Base-by-base conservation (phyloP, 805 yeast species). In the Debaryomyces prosopidis region DNA sequence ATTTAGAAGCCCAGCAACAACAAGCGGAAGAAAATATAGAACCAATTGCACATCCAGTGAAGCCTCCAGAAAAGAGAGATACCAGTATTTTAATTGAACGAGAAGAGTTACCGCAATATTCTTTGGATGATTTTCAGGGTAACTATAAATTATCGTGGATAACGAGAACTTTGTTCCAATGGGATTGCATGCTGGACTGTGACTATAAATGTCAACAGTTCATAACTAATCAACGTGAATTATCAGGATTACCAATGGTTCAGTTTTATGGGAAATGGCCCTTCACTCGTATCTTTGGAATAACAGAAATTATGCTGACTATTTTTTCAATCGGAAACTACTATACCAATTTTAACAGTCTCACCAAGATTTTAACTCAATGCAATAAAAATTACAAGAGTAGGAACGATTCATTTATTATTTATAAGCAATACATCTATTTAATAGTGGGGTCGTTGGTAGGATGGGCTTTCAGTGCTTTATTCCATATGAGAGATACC, bases 221-320 rank as follows among this genome's bases (percentile, higher is more conserved):
- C 8, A 52, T 71, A 23, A 63, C 72, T 4, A 48, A 54, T 17
- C 43, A 44, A 20, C 48, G 74, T 14, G 36, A 44, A 18, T 36
- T 28, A 5, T 18, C 39, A 0, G 62, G 60, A 2, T 48, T 53
- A 7, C 59, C 59, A 4, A 53, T 65, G 51, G 75, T 70, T n/a
- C 73, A 72, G 47, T 72, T 70, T 48, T 57, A 59, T 40, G 77
- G 77, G 4, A 72, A 72, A 49, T 72, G 77, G 77, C 76, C 76
- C 4, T 72, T 72, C 42, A 45, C 40, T 5, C 53, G 76, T 26
- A 53, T 71, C 1, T 55, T 63, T 27, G 76, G 75, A 1, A 53
- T 65, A 17, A 68, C 70, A 19, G 77, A 72, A 45, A 26, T 69
- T 20, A 59, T 62, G 30, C 66, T 72, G 33, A 59, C 59, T 11